Evolutionary conservation across 1,284 basidiomycete genomes (phyloP).

Genomic region (Ustilago lituana): DNA sequence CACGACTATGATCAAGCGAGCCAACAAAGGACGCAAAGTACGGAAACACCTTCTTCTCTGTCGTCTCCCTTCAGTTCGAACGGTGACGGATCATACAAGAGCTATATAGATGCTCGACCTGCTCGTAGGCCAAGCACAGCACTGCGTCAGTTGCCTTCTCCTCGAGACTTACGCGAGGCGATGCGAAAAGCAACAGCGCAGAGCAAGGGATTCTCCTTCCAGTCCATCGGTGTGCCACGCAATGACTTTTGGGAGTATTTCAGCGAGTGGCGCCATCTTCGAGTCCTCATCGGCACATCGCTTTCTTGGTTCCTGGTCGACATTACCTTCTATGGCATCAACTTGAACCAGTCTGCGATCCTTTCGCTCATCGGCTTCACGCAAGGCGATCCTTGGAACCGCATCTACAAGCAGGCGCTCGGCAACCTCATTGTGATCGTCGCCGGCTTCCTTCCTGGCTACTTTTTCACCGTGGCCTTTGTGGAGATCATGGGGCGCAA

Average conservation of each 20-base stretch:
- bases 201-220: constrained; percentile 40
- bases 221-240: constrained; percentile 30
- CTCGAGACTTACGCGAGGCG: constrained; percentile 25
- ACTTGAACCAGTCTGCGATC: constrained; percentile 79
- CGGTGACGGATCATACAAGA: constrained; percentile 23
- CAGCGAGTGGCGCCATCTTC: constrained; percentile 47
- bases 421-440: constrained; percentile 62
- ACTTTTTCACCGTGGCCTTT: constrained; percentile 48
- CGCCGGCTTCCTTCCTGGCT: constrained; percentile 61
- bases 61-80: constrained; percentile 15
- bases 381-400: constrained; percentile 58
- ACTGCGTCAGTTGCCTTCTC: constrained; percentile 19
- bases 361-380: constrained; percentile 75
- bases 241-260: constrained; percentile 42
- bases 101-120: not conserved
- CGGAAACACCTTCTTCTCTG: constrained; percentile 14
- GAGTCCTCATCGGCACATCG: constrained; percentile 43
- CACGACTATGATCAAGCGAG: constrained; percentile 69
- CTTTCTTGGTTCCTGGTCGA: constrained; percentile 69
- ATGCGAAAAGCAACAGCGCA: constrained; percentile 27
- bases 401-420: constrained; percentile 71
- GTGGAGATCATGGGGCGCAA: constrained; percentile 57
- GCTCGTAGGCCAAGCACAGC: constrained; percentile 7
- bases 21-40: constrained; percentile 23
- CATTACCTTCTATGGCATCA: constrained; percentile 80